Base-by-base conservation (phyloP, 2,329 filamentous ascomycete genomes). In the Hymenoscyphus linearis region DNA sequence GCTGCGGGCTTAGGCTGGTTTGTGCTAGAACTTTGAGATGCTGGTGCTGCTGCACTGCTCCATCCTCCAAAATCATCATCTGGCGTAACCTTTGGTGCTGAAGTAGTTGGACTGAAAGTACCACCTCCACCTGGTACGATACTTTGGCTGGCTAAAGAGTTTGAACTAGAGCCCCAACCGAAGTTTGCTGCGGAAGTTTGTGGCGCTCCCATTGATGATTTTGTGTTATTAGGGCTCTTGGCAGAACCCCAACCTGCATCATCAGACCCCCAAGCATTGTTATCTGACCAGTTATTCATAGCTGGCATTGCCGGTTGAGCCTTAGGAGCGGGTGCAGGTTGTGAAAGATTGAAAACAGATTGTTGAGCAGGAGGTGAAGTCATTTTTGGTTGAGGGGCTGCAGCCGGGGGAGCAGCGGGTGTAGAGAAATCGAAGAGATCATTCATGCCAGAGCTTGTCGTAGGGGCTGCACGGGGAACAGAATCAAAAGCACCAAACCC, bases 31-130 rank as follows among this genome's bases (percentile, higher is more conserved):
- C 76, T 72, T 9, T 79, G 76, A 40, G 76, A 79, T 68, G 67
- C 82, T 70, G 83, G 87, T 77, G 81, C 78, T 77, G 81, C 78
- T 52, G 86, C 85, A 72, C 91, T 96, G 55, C 90, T 86, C 93
- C 93, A 98, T 13, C 93, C 93, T 22, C 93, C 93, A 77, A 97
- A 98, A 72, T 98, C 93, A 75, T 98, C 93, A 69, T 98, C 93
- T 0, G 90, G 89, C 37, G 89, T 82, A 2, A 96, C 89, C 70
- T 88, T 87, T 26, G 90, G 86, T 47, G 79, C 74, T 44, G 71
- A 68, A 67, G 69, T 75, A 40, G 60, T 71, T 66, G 67, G 77
- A 58, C 79, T 83, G 74, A 90, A 88, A 5, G 88, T 88, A 26
- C 88, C 87, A 67, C 82, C 82, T 0, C 83, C 78, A 1, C 84